Base-by-base conservation (phyloP, 352 stramenopile genomes). In the Saprolegnia diclina region DNA sequence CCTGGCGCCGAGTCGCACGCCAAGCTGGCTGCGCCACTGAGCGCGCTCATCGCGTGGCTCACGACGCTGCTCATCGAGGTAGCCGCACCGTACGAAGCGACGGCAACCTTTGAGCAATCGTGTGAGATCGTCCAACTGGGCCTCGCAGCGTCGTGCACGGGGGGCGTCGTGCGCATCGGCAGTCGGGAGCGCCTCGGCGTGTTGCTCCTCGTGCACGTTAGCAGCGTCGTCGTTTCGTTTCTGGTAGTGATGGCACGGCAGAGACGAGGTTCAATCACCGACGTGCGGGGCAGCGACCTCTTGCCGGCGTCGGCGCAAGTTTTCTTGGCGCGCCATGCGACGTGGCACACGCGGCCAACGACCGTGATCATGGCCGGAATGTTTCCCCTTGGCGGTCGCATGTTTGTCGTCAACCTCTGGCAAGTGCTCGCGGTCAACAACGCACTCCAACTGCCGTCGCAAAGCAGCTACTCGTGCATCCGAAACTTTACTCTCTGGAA, bases 351-450 rank as follows among this genome's bases (percentile, higher is more conserved):
- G 42, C 11, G 18, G 18, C 42, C 52, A 11, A 59, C 52, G 3
- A 59, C 52, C 13, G 19, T 42, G 24, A 16, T 54, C 37, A 66
- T 66, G 59, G 21, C 24, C 6, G 59, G 59, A 0, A 66, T 66
- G n/a, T 14, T 66, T 5, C 24, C 32, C 14, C 13, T 22, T 1
- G 19, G 18, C 4, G 35, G 38, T 24, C 19, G 29, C 22, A 26
- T 69, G 4, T 61, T 69, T 29, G 32, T 62, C 18, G 44, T 69
- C 18, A 69, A 21, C 5, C 11, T 54, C 10, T 53, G 19, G 59
- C 40, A 24, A 21, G 26, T 24, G 10, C 11, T 45, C 4, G 5
- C 21, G 0, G 22, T 44, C 45, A 37, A 40, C 35, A 35, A 4
- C n/a, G 10, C 18, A 21, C 45, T 52, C 53, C 38, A 50, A 29